Evolutionary conservation across 805 yeast species (phyloP).

Genomic region (Komagataella mondaviorum): DNA sequence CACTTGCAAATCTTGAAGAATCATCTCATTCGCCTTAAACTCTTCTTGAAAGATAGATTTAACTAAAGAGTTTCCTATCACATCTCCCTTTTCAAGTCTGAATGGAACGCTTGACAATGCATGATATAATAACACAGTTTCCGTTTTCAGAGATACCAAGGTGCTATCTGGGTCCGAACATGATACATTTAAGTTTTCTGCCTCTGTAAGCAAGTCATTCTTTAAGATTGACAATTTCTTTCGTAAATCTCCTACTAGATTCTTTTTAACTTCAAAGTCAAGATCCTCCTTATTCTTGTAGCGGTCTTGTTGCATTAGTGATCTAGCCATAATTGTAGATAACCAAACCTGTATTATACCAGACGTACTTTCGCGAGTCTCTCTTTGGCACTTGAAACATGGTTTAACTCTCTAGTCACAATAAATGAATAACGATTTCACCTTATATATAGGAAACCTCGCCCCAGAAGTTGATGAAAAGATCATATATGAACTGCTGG

Average conservation of each 20-base stretch:
- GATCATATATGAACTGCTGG: constrained; percentile 65
- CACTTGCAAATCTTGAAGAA: neutral
- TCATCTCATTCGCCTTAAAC: neutral
- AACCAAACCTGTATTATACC: neutral
- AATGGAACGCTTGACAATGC: neutral
- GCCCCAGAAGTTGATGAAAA: constrained; percentile 64
- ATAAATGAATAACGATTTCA: constrained; percentile 37
- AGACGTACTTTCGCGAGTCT: no score
- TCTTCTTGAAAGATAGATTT: neutral
- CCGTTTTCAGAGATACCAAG: neutral
- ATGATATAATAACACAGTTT: constrained; percentile 2
- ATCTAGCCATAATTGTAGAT: neutral
- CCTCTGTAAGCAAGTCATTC: neutral
- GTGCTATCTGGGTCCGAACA: neutral
- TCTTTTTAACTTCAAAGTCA: neutral
- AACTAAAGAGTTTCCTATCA: neutral
- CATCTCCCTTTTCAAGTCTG: neutral
- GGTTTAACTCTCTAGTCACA: neutral
- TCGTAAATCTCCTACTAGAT: neutral
- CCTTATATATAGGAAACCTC: constrained; percentile 73
- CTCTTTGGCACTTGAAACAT: no score
- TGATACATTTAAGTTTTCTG: neutral
- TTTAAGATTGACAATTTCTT: neutral
- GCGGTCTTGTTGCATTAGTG: neutral
- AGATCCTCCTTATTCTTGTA: neutral